These are phyloP conservation scores for Amoeboaphelidium protococcarum DNA, from an alignment of 371 early-diverging fungal genomes.

Conservation along the genomic window DNA sequence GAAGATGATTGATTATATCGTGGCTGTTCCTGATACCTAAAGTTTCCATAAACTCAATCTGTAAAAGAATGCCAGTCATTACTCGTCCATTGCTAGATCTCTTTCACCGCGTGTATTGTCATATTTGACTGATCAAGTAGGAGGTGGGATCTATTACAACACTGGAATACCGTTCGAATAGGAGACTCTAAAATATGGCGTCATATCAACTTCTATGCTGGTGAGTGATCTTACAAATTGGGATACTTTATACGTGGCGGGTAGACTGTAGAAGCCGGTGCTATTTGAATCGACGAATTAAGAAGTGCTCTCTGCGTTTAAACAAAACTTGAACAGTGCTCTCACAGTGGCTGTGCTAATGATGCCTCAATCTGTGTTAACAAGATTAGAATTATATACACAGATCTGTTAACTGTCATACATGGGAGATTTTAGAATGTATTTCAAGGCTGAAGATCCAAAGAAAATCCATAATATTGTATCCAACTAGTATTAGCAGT, in stretches of 20 bases:
- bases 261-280: constrained; percentile 89
- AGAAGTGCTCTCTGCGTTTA: no score
- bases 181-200: constrained; percentile 76
- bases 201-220: constrained; percentile 60
- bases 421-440: constrained; percentile 73
- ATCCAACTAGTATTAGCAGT: constrained; percentile 36
- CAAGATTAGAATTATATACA: constrained; percentile 46
- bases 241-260: constrained; percentile 81
- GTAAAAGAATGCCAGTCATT: constrained; percentile 62
- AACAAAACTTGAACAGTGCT: constrained; percentile 60
- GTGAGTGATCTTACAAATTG: constrained; percentile 67
- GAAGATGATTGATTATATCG: constrained; percentile 70
- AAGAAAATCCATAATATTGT: constrained; percentile 82
- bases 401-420: constrained; percentile 72
- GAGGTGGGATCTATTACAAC: constrained; percentile 82
- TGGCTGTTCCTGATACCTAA: constrained; percentile 80
- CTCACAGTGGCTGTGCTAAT: constrained; percentile 54
- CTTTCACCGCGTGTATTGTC: constrained; percentile 44
- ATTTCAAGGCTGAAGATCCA: constrained; percentile 66
- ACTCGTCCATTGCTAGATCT: constrained; percentile 33
- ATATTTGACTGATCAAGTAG: constrained; percentile 47
- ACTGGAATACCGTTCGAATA: constrained; percentile 47
- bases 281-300: no score
- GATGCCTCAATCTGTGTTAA: constrained; percentile 44
- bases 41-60: constrained; percentile 91